Base-by-base conservation (phyloP, 805 yeast genomes). In the Ogataea trehalophila region DNA sequence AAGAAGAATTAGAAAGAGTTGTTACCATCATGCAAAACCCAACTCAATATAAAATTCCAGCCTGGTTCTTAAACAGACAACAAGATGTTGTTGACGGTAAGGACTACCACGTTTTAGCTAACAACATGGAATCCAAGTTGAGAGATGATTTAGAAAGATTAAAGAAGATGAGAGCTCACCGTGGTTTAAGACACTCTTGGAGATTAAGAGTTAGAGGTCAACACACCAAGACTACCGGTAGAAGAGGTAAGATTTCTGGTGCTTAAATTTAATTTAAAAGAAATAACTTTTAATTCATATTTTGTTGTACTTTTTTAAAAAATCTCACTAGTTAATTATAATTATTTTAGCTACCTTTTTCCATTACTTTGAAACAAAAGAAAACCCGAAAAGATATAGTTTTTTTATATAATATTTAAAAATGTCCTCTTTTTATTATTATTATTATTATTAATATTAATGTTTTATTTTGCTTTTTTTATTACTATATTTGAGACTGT, bases 161-260 rank as follows among this genome's bases (percentile, higher is more conserved):
- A 79, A 95, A 95, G 96, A 94, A 94, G 82, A 94, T 95, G 87
- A 95, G 99, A 85, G 81, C 98, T 72, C 99, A 94, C 94, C 85
- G 98, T 80, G 99, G 99, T 92, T 86, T 94, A 78, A 90, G 99
- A 86, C 99, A 94, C 84, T 91, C 85, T 92, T 94, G 97, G 98
- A 97, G 97, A 76, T 82, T 94, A 76, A 94, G 94, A 83, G 99
- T 95, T 77, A 90, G 99, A 85, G 99, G 99, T 81, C 99, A 94
- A 84, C 99, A 94, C 83, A 94, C 99, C 85, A 94, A 94, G 87
- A 92, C 99, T 75, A 94, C 99, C 69, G 95, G 97, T 76, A 90
- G 99, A 83, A 91, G 96, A 70, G 84, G 84, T 68, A 77, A 75
- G 79, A 73, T 73, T 64, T 69, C 73, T 50, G 58, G 60, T 51